Evolutionary conservation across 1,139 yeast genomes (phyloP), one percentile per base, ranked within the genome.

Genomic region (Diutina mesorugosa): DNA sequence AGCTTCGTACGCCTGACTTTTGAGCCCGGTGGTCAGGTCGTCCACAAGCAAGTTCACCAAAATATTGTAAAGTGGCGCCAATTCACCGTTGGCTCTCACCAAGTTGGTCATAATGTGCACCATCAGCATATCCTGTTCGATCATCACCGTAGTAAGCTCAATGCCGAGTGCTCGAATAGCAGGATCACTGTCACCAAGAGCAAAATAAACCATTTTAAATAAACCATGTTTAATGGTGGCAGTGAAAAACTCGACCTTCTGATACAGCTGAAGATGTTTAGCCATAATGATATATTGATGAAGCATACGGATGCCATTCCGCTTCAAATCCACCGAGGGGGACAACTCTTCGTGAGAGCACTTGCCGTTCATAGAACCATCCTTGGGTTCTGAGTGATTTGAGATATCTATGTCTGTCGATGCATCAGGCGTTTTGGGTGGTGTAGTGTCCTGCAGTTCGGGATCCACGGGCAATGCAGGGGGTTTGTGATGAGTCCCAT

Each of bases 1-100:
- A 0, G 97, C 96, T 69, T 90, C 97, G 60, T 81, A 83, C 1
- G 93, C 87, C 67, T 90, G 97, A 5, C 86, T 80, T 65, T 87
- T 85, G 55, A 90, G 70, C 0, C 96, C 96, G 6, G 85, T 78
- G 61, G 85, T 83, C 46, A 76, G 72, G 59, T 88, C 96, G 30
- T 78, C 75, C 3, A 85, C 69, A 30, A 91, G 69, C 38, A 90
- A 75, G 54, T 81, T 77, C 0, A 88, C 78, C 53, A 91, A 70
- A 7, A 86, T 79, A 14, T 76, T 69, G 47, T 87, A 71, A 56
- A 89, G 69, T 0, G 87, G 21, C 10, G 53, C 10, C n/a, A 32
- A 9, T 16, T 30, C 53, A 1, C 53, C 53, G 21, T 30, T 30
- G n/a, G 21, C 45, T 4, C 47, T 7, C n/a, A 38, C 54, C n/a